phyloP scores from a whole-genome alignment of 176 grass and related monocot species.

The Canna indica region DNA sequence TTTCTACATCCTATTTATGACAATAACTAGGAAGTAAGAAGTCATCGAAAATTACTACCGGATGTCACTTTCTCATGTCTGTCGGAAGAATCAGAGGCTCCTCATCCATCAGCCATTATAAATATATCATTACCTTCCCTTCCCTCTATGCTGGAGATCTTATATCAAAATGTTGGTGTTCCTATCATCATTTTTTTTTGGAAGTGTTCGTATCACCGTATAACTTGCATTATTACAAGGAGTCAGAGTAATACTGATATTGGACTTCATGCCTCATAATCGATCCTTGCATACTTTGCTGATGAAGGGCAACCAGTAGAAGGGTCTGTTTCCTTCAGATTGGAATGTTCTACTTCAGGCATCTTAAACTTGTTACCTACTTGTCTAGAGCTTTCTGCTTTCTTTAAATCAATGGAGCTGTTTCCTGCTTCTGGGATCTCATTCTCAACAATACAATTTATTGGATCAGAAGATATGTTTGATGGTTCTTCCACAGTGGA shows the following conservation, averaged over 20 bases:
- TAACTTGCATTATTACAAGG: no score
- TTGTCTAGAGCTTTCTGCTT: neutral
- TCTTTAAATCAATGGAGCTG: neutral
- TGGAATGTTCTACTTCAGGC: constrained; percentile 13
- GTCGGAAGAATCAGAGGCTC: neutral
- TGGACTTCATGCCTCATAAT: neutral
- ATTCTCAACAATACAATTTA: neutral
- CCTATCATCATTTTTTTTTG: neutral
- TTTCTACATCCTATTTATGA: neutral
- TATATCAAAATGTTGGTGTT: neutral
- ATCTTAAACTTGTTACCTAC: constrained; percentile 29
- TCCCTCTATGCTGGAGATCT: neutral
- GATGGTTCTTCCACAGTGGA: constrained; percentile 8
- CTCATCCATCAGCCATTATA: neutral
- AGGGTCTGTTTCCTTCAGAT: constrained; percentile 5
- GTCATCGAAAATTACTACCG: no score
- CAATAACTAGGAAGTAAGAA: neutral
- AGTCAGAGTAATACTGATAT: no score
- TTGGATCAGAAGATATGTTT: neutral
- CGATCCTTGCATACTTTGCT: neutral
- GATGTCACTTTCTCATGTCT: neutral
- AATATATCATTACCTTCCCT: neutral
- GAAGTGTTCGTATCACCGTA: no score
- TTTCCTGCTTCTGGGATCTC: constrained; percentile 15
- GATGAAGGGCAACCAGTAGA: neutral